Base-by-base conservation (phyloP, 192 early-diverging fungal species). In the Lunasporangiospora selenospora region DNA sequence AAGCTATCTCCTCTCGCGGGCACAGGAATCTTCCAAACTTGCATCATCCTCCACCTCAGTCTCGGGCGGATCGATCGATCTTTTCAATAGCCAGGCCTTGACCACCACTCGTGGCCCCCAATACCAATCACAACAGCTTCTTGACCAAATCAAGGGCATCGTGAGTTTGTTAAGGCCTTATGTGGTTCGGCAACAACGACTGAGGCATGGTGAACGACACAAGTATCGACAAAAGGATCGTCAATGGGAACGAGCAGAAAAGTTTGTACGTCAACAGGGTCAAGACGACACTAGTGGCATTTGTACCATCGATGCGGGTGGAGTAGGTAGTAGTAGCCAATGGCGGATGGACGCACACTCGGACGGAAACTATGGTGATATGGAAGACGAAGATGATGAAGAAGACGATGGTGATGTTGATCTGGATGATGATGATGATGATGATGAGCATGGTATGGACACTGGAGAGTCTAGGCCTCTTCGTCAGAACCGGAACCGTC, bases 231-330 rank as follows among this genome's bases (percentile, higher is more conserved):
- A 63, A n/a, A 73, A 73, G 37, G 69, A 63, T 6, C 45, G 69
- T 4, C 63, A 53, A 2, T 73, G 69, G 69, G 61, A 73, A 4
- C 30, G 69, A 53, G 69, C 69, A 12, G 61, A 73, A 26, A 73
- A 73, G 21, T 73, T 63, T 18, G 58, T 73, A 54, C 37, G 53
- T 9, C 61, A 73, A 37, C 69, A 62, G 8, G 13, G 6, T 27
- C 10, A 31, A 2, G 51, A 41, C 15, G 38, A 21, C n/a, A n/a
- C n/a, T 32, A 29, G 30, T 18, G 13, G 27, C 26, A 27, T 29
- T 1, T 31, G 29, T 42, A n/a, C n/a, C n/a, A n/a, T n/a, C n/a
- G n/a, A n/a, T n/a, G n/a, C n/a, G n/a, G n/a, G n/a, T n/a, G n/a
- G n/a, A n/a, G n/a, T n/a, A n/a, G n/a, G n/a, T n/a, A 29, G 33